Evolutionary conservation across 2,329 filamentous ascomycete species (phyloP).

Genomic region (Fusarium sarcochroum): DNA sequence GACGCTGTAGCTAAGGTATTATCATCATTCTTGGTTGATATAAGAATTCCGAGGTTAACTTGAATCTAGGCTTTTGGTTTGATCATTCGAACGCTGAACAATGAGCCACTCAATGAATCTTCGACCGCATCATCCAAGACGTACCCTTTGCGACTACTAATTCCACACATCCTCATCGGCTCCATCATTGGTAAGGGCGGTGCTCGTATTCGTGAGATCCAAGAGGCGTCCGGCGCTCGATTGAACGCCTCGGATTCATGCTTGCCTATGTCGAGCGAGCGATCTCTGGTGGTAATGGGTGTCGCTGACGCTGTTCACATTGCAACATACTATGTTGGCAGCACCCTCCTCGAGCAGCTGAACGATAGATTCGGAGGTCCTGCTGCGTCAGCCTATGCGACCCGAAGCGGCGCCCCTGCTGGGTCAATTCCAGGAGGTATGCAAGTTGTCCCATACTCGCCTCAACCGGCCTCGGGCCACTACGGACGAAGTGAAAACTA

Average conservation of each 20-base stretch:
- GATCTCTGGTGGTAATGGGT: constrained; percentile 97
- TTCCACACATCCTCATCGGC: constrained; percentile 97
- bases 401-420: constrained; percentile 91
- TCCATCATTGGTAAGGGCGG: constrained; percentile 99
- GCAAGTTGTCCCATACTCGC: constrained; percentile 98
- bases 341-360: constrained; percentile 96
- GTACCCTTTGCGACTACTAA: constrained; percentile 93
- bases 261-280: constrained; percentile 93
- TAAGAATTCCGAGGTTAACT: constrained; percentile 46
- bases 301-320: constrained; percentile 99
- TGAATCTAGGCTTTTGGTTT: constrained; percentile 86
- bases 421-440: constrained; percentile 96
- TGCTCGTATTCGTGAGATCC: constrained; percentile 96
- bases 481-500: constrained; percentile 93
- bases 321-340: constrained; percentile 97
- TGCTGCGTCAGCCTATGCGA: constrained; percentile 97
- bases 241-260: constrained; percentile 97
- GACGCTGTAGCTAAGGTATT: constrained; percentile 95
- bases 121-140: constrained; percentile 97
- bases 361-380: constrained; percentile 97
- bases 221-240: constrained; percentile 95
- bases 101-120: constrained; percentile 88
- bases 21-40: neutral
- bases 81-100: constrained; percentile 98
- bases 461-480: constrained; percentile 91